Evolutionary conservation across 768 basidiomycete species (phyloP), one percentile per base, ranked within the genome.

Genomic region (Phaffia australis): DNA sequence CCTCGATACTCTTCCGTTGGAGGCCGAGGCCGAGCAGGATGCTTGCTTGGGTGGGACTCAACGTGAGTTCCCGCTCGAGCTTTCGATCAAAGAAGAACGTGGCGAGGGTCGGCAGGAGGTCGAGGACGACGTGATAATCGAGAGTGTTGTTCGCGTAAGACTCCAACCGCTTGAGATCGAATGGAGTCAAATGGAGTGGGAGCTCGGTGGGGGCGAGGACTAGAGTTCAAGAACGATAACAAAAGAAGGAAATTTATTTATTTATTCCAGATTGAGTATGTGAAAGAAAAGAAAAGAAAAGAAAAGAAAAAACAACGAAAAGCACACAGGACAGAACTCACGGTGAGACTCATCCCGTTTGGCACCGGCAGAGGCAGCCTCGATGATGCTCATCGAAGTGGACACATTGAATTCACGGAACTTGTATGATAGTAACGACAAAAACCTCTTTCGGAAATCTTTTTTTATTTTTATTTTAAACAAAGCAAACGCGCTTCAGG

Each of bases 111-210:
- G 95, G 94, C 19, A 99, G 81, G 29, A 98, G 80, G 75, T 99
- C 95, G 50, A 98, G 81, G 65, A 98, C 83, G 71, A 94, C 90
- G 74, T 98, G 95, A 72, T 94, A 97, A 76, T 98, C 95, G 51
- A 98, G 81, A 84, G 87, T 86, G 72, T 75, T 77, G 75, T 95
- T 92, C 0, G 91, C 87, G 70, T 99, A 99, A 6, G 94, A 88
- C 71, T 93, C 88, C 18, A 99, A 81, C 1, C 95, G 86, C 76
- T 98, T 97, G 71, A 98, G 81, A 76, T 98, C 95, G 75, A 94
- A 98, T 0, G 95, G 90, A 0, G 89, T 86, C 64, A 93, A 75
- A 8, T 87, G 74, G 56, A 85, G 78, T 0, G 83, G 78, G 19
- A 87, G 78, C 66, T 87, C 87, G 1, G 77, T 74, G 21, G 80